These are phyloP conservation scores for Lanzia echinophila DNA, from an alignment of 2,329 filamentous ascomycete genomes.

Conservation along the genomic window DNA sequence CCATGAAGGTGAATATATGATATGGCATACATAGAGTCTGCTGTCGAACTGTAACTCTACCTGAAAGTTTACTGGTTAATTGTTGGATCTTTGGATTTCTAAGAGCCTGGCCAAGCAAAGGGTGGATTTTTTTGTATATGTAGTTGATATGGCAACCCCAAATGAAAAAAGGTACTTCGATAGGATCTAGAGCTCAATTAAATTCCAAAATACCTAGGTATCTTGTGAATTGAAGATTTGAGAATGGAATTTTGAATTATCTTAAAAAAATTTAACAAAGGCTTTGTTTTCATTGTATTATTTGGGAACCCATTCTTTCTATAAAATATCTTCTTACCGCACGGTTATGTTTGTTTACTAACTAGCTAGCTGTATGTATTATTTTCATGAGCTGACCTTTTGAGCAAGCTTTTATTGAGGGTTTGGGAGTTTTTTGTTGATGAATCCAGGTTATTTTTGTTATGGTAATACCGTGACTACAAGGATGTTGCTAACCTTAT, in stretches of 20 bases:
- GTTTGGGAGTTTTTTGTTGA: no score
- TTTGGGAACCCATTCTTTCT: no score
- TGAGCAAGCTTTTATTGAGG: no score
- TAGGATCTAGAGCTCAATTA: not conserved
- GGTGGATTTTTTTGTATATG: no score
- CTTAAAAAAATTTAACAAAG: not conserved
- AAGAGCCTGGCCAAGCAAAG: not conserved
- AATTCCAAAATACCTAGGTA: not conserved
- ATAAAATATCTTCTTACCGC: not conserved
- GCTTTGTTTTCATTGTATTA: slow-evolving; percentile 3
- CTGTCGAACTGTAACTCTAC: not conserved
- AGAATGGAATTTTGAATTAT: not conserved
- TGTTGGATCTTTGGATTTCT: not conserved
- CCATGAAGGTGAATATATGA: slow-evolving; percentile 2
- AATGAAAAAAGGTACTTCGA: not conserved
- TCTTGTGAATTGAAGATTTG: not conserved
- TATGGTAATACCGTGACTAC: slow-evolving; percentile 1
- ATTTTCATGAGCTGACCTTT: not conserved
- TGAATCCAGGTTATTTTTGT: not conserved
- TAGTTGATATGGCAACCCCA: slow-evolving; percentile 9
- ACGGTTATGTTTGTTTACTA: slow-evolving; percentile 8
- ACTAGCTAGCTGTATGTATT: not conserved
- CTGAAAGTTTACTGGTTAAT: not conserved
- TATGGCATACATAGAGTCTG: slow-evolving; percentile 3
- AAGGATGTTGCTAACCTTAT: slow-evolving; percentile 1